Evolutionary conservation across 1,284 basidiomycete genomes (phyloP).

Genomic region (Marasmius tenuissimus): DNA sequence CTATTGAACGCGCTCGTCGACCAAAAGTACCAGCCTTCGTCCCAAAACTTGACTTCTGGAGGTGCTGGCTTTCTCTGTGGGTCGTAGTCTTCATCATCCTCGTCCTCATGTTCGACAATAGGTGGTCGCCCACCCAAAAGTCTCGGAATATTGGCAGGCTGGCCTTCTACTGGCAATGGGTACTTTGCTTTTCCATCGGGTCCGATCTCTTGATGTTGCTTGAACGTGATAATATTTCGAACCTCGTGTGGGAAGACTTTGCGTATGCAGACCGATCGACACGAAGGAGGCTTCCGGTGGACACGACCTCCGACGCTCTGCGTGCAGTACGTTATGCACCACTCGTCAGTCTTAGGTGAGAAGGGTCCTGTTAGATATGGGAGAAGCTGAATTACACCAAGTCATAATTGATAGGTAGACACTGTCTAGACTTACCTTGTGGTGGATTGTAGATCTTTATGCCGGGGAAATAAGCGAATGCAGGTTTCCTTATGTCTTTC

Average conservation of each 20-base stretch:
- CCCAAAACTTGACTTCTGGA: conserved; percentile 54
- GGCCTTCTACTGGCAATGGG: conserved; percentile 64
- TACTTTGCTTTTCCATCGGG: conserved; percentile 47
- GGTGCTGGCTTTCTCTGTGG: neutral
- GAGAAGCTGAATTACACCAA: neutral
- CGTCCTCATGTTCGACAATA: conserved; percentile 27
- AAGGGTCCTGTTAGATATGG: conserved; percentile 42
- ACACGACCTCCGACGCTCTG: conserved; percentile 63
- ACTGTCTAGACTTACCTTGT: conserved; percentile 31
- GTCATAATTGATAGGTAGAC: neutral
- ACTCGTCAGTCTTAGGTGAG: conserved; percentile 64
- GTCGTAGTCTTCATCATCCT: conserved; percentile 6
- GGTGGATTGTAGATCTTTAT: conserved; percentile 50
- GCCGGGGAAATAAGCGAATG: conserved; percentile 46
- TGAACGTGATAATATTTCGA: conserved; percentile 50
- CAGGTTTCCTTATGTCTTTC: conserved; percentile 28
- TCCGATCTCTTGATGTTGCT: conserved; percentile 36
- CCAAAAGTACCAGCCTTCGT: conserved; percentile 77
- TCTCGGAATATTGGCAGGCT: conserved; percentile 45
- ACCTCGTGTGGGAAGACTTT: conserved; percentile 74
- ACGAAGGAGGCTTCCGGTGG: conserved; percentile 54
- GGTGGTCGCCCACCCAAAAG: conserved; percentile 37
- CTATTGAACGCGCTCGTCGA: conserved; percentile 52
- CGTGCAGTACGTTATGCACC: conserved; percentile 72
- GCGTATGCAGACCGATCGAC: conserved; percentile 69